Conservation (phyloP, 169 alveolate genomes). For the Eimeria acervulina region DNA sequence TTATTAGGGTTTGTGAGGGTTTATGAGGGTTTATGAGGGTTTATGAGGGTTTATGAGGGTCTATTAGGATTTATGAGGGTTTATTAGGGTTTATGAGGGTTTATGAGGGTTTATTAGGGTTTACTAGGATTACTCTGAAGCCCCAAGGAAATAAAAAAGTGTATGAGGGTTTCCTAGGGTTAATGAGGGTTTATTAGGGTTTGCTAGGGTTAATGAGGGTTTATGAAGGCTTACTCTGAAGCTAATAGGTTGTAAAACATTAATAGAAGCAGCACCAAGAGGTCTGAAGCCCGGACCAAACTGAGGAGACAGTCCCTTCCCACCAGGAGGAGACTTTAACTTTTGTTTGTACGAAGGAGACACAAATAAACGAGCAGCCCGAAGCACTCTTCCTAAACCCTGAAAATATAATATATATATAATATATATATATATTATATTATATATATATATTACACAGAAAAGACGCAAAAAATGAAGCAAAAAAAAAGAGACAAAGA, state of each 20-base stretch:
- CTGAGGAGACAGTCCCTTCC: constrained; percentile 9
- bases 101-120: too few species aligned
- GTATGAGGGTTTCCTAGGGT: background rate
- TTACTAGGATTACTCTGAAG: background rate
- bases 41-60: too few species aligned
- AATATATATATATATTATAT: too few species aligned
- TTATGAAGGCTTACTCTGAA: constrained; percentile 54
- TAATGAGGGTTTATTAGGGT: too few species aligned
- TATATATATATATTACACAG: too few species aligned
- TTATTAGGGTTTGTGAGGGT: too few species aligned
- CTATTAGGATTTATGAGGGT: too few species aligned
- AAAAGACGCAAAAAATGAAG: background rate
- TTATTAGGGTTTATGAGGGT: too few species aligned
- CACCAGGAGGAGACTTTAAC: background rate
- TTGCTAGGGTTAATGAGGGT: too few species aligned
- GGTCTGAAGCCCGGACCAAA: constrained; percentile 73
- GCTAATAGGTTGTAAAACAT: constrained; percentile 27
- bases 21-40: too few species aligned
- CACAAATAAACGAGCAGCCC: background rate
- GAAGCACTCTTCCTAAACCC: constrained; percentile 59
- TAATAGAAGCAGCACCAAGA: constrained; percentile 63
- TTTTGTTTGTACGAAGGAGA: background rate
- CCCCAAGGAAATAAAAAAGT: background rate
- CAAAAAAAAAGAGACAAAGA: background rate
- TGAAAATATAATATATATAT: background rate